Conservation (phyloP, 805 yeast species). For the Pichia californica region DNA sequence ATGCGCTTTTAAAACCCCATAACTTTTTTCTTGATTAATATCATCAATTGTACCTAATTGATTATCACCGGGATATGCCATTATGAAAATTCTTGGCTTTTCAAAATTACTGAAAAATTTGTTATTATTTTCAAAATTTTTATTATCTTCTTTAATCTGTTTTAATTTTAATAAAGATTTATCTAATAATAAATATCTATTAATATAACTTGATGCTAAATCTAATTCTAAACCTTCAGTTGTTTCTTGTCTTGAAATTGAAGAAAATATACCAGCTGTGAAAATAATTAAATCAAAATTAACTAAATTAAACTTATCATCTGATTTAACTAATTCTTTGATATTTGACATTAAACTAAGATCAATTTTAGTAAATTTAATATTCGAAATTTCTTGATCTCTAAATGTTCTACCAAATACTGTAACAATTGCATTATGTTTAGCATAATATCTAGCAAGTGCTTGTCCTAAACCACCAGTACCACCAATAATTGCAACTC, state of each 20-base stretch:
- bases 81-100: constrained; percentile 31
- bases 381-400: constrained; percentile 22
- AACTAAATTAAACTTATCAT: constrained; percentile 19
- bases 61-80: constrained; percentile 35
- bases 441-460: constrained; percentile 22
- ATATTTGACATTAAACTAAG: constrained; percentile 27
- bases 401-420: constrained; percentile 33
- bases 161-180: not conserved
- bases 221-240: constrained; percentile 34
- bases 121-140: too few species aligned
- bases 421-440: constrained; percentile 28
- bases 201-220: constrained; percentile 34
- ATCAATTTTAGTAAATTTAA: constrained; percentile 30
- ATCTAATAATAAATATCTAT: constrained; percentile 27
- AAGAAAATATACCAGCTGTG: constrained; percentile 37
- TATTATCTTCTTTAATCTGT: constrained; percentile 9
- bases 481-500: constrained; percentile 32
- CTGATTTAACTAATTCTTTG: not conserved
- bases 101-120: too few species aligned
- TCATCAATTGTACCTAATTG: constrained; percentile 30
- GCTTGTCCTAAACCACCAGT: constrained; percentile 37
- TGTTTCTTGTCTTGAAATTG: constrained; percentile 27
- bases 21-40: constrained; percentile 29
- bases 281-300: constrained; percentile 28
- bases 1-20: constrained; percentile 28